Percentiles rank a stretch among this genome's conserved stretches.
Evolutionary conservation across 768 basidiomycete species (phyloP).

Genomic region (Panaeolus papilionaceus): DNA sequence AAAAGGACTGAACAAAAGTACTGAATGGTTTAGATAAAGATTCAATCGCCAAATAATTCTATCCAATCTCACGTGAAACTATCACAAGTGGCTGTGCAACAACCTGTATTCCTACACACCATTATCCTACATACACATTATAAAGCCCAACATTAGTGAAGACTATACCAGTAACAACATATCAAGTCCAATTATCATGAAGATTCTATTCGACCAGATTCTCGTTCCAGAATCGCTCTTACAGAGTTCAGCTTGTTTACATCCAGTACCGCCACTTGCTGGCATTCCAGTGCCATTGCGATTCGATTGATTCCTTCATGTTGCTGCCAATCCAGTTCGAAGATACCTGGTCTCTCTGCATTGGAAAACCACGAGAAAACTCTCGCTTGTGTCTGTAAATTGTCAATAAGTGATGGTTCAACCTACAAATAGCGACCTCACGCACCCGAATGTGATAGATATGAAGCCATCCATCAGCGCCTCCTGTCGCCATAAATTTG

Average conservation of each 20-base stretch:
- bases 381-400: constrained; percentile 48
- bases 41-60: too few relatives aligned
- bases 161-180: constrained; percentile 10
- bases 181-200: constrained; percentile 16
- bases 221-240: constrained; percentile 18
- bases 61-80: background rate
- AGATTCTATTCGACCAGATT: constrained; percentile 18
- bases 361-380: constrained; percentile 72
- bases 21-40: background rate
- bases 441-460: constrained; percentile 74
- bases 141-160: constrained; percentile 7
- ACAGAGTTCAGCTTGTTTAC: constrained; percentile 47
- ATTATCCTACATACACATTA: constrained; percentile 10
- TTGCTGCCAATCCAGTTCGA: constrained; percentile 79
- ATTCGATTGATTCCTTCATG: constrained; percentile 60
- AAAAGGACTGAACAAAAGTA: background rate
- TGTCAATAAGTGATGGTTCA: constrained; percentile 20
- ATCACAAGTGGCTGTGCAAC: constrained; percentile 21
- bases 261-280: constrained; percentile 73
- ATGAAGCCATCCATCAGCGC: constrained; percentile 78
- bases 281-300: constrained; percentile 72
- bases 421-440: constrained; percentile 17
- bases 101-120: constrained; percentile 16
- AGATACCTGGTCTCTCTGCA: constrained; percentile 65
- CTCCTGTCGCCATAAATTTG: constrained; percentile 73